Evolutionary conservation across 495 filamentous ascomycete genomes (phyloP).

Genomic region (Sordaria brevicollis): DNA sequence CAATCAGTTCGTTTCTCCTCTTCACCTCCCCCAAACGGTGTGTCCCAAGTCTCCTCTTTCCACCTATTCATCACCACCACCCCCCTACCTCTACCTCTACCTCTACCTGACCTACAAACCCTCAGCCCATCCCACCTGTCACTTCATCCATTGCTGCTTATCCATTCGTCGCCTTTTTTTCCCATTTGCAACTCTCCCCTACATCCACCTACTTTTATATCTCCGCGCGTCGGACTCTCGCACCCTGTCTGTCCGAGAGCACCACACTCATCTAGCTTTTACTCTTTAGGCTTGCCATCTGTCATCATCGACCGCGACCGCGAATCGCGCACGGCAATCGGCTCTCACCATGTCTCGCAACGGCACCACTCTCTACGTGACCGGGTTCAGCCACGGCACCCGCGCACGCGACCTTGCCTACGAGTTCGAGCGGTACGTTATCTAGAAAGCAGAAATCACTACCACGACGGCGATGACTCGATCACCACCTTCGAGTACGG

Average conservation of each 20-base stretch:
- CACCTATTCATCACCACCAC: not conserved
- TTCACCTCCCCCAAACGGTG: not conserved
- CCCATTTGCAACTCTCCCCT: not conserved
- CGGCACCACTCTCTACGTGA: slow-evolving; percentile 90
- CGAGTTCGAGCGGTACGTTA: slow-evolving; percentile 91
- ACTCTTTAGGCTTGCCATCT: not conserved
- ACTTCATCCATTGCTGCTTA: not conserved
- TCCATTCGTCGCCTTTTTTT: not conserved
- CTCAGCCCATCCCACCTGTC: not conserved
- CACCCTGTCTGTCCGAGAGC: not conserved
- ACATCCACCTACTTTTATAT: too few relatives aligned
- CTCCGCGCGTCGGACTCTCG: not conserved
- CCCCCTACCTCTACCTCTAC: too few relatives aligned
- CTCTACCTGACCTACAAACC: too few relatives aligned
- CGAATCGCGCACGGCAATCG: not conserved
- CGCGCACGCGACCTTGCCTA: slow-evolving; percentile 99
- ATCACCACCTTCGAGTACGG: slow-evolving; percentile 33
- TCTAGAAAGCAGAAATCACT: slow-evolving; percentile 4
- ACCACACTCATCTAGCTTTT: not conserved
- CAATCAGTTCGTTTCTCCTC: not conserved
- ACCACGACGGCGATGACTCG: slow-evolving; percentile 32
- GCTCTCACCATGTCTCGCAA: slow-evolving; percentile 70
- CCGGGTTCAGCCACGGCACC: slow-evolving; percentile 96
- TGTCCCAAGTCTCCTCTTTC: not conserved
- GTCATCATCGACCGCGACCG: not conserved